Evolutionary conservation across 805 yeast species (phyloP), one percentile per base, ranked within the genome.

Genomic region (Yamadazyma kitorensis): DNA sequence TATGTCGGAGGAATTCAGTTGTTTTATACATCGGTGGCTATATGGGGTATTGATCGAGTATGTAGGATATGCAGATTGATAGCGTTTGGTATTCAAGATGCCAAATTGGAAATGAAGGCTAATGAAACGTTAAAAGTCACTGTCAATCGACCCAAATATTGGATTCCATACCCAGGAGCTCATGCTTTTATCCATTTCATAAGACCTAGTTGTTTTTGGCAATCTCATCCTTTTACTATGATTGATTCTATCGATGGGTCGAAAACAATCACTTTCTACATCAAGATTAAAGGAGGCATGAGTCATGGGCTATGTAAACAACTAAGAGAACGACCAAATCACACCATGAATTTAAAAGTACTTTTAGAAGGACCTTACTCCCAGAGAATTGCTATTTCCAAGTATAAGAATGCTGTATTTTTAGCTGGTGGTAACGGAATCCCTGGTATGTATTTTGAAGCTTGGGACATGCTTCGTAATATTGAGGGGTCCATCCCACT

Each of bases 381-480:
- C 3, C 61, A 64, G 22, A 44, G 69, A 3, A 50, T 72, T 4
- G 72, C 79, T 2, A 56, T 76, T 12, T 55, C 61, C 15, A 59
- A 63, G 25, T 80, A 71, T 47, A 71, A 76, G 29, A 70, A 72
- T 36, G 72, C 78, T 4, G 64, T 80, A 4, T 66, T 80, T 26
- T 40, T 82, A n/a, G 80, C 87, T 7, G 88, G 86, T 31, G 89
- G 91, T 25, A 77, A 77, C 32, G 93, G 91, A 12, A 62, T 84
- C 30, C 79, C 89, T 1, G 84, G 78, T n/a, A 56, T 68, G 17
- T 53, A 59, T 28, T 61, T 65, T 14, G 68, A 68, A 41, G 23
- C 23, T 8, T 20, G 8, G 8, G 10, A 20, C 10, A 20, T 20
- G 23, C 23, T 20, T 20, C 23, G 11, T 20, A 8, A 11, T 17